Evolutionary conservation across 257 asterid species (phyloP), one percentile per base, ranked within the genome.

Genomic region (Mentha longifolia): DNA sequence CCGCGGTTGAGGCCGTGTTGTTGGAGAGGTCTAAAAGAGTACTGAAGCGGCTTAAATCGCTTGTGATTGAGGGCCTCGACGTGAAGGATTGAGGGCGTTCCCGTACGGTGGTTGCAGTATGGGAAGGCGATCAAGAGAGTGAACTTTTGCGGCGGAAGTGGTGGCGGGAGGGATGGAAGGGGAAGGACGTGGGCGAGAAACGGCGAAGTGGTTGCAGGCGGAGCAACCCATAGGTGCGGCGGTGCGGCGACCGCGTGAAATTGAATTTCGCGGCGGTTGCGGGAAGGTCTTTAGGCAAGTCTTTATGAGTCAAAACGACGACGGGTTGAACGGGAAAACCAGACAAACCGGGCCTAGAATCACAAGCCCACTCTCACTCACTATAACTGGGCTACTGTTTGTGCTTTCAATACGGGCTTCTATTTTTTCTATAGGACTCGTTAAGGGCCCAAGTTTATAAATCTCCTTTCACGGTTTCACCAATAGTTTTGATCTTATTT

Each of bases 191-290:
- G 17, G 43, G 70, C 19, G 67, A 20, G 35, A 57, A 62, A 79
- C 33, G 68, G 73, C 58, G 75, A 69, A 68, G 19, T 61, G 59
- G 78, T 62, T 73, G 91, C 85, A 67, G 67, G 85, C 74, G 85
- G 74, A 71, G 78, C 79, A 73, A 69, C 72, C 81, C 96, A 90
- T 90, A 65, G 65, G 8, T 11, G 43, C 52, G 75, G 41, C 43
- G 65, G 8, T 11, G 43, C 52, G 75, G 41, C 43, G 80, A 54
- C 67, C 31, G 54, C 58, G 14, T 35, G 68, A 68, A 62, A 65
- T 39, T 57, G 42, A 16, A 64, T 39, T 19, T 42, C 22, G 77
- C 73, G 70, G 83, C 72, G 78, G 75, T 77, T 50, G 15, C 47
- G 19, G 69, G 25, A 64, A 42, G 67, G 51, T 61, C 0, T 19